Base-by-base conservation (phyloP, 2,329 filamentous ascomycete species). In the Scedosporium aurantiacum region DNA sequence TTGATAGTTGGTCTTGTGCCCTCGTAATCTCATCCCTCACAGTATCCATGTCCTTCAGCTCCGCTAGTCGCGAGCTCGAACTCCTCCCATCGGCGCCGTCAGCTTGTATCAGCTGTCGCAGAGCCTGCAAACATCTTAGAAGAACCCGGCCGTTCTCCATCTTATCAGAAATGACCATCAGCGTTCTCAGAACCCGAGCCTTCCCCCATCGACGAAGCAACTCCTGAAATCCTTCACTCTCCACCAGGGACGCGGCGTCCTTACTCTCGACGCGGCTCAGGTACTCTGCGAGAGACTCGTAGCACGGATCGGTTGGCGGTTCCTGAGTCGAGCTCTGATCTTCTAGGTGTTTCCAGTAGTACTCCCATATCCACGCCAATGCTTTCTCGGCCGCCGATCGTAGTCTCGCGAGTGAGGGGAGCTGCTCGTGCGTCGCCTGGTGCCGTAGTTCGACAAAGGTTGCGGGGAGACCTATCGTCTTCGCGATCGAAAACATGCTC, bases 371-470 rank as follows among this genome's bases (percentile, higher is more conserved):
- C 92, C 92, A 97, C 54, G 79, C 78, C 64, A 97, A 77, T 1
- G 88, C 90, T 67, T 87, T 84, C 64, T 79, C 75, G 1, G 88
- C 84, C 1, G 88, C 88, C 41, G 80, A 80, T 60, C 90, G 83
- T 64, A 97, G 77, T 64, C 90, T 85, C 10, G 82, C 79, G 60
- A 96, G 77, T 1, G 87, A 86, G 0, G 92, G 92, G 62, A 96
- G 77, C 70, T 91, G 89, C 72, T 95, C 90, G 72, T 97, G 92
- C 47, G 91, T 95, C 52, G 89, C 90, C 74, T 95, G 89, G 72
- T 97, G 92, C 55, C 92, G 84, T 63, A 95, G 78, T 76, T 96
- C 91, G 60, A 97, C 91, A 72, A 96, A 95, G 0, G 88, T 87
- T 0, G 87, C 84, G 0, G 88, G 88, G 62, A 91, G 74, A 0